A percentile compares a stretch with the other conserved stretches of the same genome.
Conservation (phyloP, 139 green algal species). For the Spirogloea muscicola region DNA sequence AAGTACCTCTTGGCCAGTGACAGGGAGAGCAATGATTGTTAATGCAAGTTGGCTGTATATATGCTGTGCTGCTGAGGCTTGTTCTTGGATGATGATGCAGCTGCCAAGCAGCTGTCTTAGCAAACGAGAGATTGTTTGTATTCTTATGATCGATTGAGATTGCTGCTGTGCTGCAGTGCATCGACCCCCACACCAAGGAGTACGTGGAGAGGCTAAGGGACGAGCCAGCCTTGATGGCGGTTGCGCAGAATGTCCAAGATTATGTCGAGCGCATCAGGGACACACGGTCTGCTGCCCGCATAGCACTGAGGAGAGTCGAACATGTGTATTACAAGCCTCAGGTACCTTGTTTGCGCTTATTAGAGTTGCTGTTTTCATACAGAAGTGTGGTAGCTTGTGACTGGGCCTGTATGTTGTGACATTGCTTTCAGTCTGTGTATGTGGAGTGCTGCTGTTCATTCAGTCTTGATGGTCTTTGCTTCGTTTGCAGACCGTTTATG, state of each 20-base stretch:
- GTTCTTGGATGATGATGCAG: too few relatives aligned
- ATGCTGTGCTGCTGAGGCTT: too few relatives aligned
- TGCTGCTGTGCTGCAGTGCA: conserved; percentile 84
- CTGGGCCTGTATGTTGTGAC: background rate
- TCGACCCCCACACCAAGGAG: conserved; percentile 93
- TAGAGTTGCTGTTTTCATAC: background rate
- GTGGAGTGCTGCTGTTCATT: background rate
- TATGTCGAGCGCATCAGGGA: conserved; percentile 55
- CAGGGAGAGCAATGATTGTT: too few relatives aligned
- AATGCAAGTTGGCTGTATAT: too few relatives aligned
- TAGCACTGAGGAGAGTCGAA: conserved; percentile 82
- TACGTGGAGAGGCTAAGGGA: conserved; percentile 92
- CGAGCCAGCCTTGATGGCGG: conserved; percentile 84
- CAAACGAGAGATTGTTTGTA: too few relatives aligned
- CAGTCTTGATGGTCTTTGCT: background rate
- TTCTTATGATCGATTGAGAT: conserved; percentile 94
- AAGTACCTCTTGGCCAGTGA: too few relatives aligned
- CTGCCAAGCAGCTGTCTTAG: too few relatives aligned
- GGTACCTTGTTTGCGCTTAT: background rate
- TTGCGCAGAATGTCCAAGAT: conserved; percentile 69
- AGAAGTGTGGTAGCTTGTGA: background rate
- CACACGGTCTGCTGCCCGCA: conserved; percentile 43
- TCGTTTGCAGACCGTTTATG: conserved; percentile 37
- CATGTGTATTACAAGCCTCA: conserved; percentile 95
- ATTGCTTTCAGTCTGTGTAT: background rate